Base-by-base conservation (phyloP, 2,329 filamentous ascomycete species). In the Penicillium verrucosum region DNA sequence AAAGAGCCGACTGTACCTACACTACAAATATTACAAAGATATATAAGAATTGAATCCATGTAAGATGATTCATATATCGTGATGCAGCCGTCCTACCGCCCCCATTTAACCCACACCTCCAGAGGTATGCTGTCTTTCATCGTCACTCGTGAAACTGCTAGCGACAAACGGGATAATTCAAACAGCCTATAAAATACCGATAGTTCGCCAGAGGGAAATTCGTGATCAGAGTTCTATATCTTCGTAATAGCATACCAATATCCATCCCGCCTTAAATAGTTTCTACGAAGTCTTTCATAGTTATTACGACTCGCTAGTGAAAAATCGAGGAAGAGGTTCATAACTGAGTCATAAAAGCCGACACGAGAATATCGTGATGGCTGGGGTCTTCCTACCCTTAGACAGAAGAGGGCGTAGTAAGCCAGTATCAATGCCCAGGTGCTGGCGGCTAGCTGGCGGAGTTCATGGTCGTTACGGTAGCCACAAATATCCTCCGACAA, bases 1-100 rank as follows among this genome's bases (percentile, higher is more conserved):
- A 76, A 6, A 59, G 73, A 2, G 57, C 59, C 1, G 25, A 27
- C 41, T 60, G 25, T 27, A 27, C 25, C 25, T 27, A 27, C 25
- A 27, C 25, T 8, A 2, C 25, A 27, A 27, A 27, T 27, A 27
- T 27, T 27, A 27, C 25, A 27, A 27, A 27, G 25, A 8, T 27
- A 27, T 27, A 27, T 27, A 27, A 27, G 25, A 27, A 27, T 27
- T 27, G 25, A 9, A 27, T 27, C 8, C 7, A 27, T 27, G 25
- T 27, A 27, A 27, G 25, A 27, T 27, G 25, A 7, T 27, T 6
- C 25, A 27, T 27, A 27, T 27, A 27, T 27, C 8, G 7, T 27
- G 25, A 27, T 27, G 25, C 7, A 27, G 25, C 25, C 8, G 25
- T 27, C 25, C 25, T 27, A 27, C 25, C 25, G 7, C 21, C 25